phyloP scores from a whole-genome alignment of 1,284 basidiomycete genomes.

The Ceratobasidium sp. region DNA sequence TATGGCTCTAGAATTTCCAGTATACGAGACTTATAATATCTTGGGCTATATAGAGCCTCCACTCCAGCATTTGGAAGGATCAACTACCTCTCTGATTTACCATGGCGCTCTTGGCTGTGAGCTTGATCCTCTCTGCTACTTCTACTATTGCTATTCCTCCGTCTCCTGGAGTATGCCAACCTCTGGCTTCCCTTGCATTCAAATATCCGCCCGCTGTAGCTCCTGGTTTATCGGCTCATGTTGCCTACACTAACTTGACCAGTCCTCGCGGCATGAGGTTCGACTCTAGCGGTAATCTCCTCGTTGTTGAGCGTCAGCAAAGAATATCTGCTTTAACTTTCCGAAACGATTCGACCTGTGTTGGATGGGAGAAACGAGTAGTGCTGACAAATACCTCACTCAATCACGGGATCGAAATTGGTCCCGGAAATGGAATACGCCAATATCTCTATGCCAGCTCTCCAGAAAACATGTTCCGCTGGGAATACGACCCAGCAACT shows the following conservation, averaged over 20 bases:
- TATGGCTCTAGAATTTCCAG: background rate
- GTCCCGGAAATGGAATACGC: conserved; percentile 51
- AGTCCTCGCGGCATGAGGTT: conserved; percentile 60
- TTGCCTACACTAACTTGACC: conserved; percentile 60
- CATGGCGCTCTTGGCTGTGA: background rate
- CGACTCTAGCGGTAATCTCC: conserved; percentile 58
- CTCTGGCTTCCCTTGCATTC: conserved; percentile 28
- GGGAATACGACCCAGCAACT: conserved; percentile 35
- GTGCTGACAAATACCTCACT: conserved; percentile 58
- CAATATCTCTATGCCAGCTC: conserved; percentile 50
- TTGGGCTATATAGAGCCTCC: background rate
- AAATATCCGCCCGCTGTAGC: conserved; percentile 50
- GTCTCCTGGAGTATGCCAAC: conserved; percentile 29
- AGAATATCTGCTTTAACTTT: conserved; percentile 60
- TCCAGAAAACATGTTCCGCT: conserved; percentile 27
- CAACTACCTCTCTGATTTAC: background rate
- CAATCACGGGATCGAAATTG: conserved; percentile 62
- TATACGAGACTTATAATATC: background rate
- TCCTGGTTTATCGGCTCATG: conserved; percentile 56
- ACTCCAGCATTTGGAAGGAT: background rate
- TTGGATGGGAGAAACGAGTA: conserved; percentile 60
- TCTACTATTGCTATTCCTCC: conserved; percentile 6
- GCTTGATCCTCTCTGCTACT: background rate
- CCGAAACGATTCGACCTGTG: conserved; percentile 46
- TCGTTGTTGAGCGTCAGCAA: conserved; percentile 61